Evolutionary conservation across 306 rosid species (phyloP), one percentile per base, ranked within the genome.

Genomic region (Aeschynomene evenia): DNA sequence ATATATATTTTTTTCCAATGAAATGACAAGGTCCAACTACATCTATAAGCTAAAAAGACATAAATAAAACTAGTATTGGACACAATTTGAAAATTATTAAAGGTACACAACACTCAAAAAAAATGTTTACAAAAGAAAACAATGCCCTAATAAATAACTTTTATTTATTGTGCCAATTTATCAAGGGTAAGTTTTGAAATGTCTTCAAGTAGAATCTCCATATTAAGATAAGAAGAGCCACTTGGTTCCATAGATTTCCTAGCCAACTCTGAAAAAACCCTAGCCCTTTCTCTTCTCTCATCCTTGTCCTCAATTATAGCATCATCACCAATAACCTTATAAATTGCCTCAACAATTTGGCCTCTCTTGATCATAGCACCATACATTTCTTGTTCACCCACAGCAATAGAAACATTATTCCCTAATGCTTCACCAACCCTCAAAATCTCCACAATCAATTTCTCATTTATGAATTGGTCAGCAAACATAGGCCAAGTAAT

Each of bases 401-500:
- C 5, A 15, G 51, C 9, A 45, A 4, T 16, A 28, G 31, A 4
- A 1, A 3, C 86, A 86, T 82, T 83, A 82, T 9, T 61, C 84
- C 0, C 83, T 82, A 15, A 79, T 62, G 28, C 13, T 63, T 45
- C 51, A 45, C 51, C 20, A 4, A 45, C 15, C n/a, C 51, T 7
- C 14, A 83, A 20, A 29, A 87, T 63, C 7, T 83, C 73, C 22
- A 66, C 78, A 15, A 77, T 23, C 0, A 87, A 67, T 14, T 77
- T 87, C 88, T 85, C 91, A 34, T 86, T 81, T 2, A 79, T 12
- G 59, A 86, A 86, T 13, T 86, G 89, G 8, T 86, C 91, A 6
- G 50, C 89, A 23, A 85, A 87, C 15, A 87, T n/a, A 4, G 93
- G 93, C 90, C 88, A 87, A 2, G 90, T 83, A 0, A 81, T 45